Evolutionary conservation across 305 asterid species (phyloP), one percentile per base, ranked within the genome.

Genomic region (Fraxinus angustifolia): DNA sequence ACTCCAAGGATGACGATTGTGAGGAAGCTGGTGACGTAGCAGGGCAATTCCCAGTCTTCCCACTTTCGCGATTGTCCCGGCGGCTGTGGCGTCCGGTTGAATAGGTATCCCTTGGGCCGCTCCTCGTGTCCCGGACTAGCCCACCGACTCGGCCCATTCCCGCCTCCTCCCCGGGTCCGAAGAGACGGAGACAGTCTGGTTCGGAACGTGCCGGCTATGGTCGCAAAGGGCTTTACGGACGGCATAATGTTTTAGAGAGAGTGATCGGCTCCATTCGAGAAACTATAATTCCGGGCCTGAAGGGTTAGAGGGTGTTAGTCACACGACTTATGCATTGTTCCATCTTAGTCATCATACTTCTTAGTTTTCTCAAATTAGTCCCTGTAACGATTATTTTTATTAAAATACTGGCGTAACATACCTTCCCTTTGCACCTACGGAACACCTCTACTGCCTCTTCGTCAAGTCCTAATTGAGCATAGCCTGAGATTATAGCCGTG

Each of bases 11-110:
- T 93, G 74, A 93, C 92, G 73, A 93, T 80, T 0, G 97, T 87
- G 3, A 93, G 89, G 82, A 93, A 93, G 87, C 97, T 89, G 35
- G 97, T 92, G 84, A 93, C 0, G 75, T 92, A 93, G 82, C 95
- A 93, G 16, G 97, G 97, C 3, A 93, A 91, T 86, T 93, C 97
- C 97, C 97, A 93, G 65, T 93, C 97, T 72, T 93, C 97, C 98
- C 98, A 93, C 76, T 90, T 91, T 10, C 93, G 85, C 16, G 94
- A 83, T 81, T 84, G 88, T 16, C 95, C 95, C 1, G 93, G 87
- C 28, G 91, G 93, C 67, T 78, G 87, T 12, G 97, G 97, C 11
- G 93, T 83, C 65, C 91, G 91, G 78, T 85, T 90, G 88, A 92
- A 89, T 50, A 92, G 82, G 79, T 88, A 88, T 14, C 97, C 97